phyloP scores from a whole-genome alignment of 805 yeast genomes.

The Wickerhamomyces mucosus region DNA sequence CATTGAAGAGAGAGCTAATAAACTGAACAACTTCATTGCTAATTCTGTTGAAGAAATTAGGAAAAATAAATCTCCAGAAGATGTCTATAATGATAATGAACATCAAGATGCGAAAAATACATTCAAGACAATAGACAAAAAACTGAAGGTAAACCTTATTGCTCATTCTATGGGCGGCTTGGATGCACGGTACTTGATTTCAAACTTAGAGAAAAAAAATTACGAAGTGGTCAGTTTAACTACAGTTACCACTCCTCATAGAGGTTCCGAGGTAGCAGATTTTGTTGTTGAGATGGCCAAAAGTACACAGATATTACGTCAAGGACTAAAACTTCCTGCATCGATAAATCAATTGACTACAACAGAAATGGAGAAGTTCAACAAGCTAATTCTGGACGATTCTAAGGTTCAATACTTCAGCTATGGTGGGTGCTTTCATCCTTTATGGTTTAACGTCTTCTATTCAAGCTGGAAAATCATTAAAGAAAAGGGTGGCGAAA shows the following conservation, averaged over 20 bases:
- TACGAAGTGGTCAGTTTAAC: conserved; percentile 67
- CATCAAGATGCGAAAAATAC: conserved; percentile 3
- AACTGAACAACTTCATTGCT: conserved; percentile 41
- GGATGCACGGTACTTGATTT: conserved; percentile 70
- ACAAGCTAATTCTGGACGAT: conserved; percentile 39
- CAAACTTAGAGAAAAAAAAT: conserved; percentile 32
- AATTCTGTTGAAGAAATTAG: conserved; percentile 16
- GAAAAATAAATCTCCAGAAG: conserved; percentile 10
- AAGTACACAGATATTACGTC: conserved; percentile 8
- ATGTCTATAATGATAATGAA: conserved; percentile 17
- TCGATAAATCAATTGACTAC: conserved; percentile 63
- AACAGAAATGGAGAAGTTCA: conserved; percentile 40
- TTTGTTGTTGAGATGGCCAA: conserved; percentile 33
- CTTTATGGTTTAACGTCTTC: conserved; percentile 54
- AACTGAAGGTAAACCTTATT: conserved; percentile 55
- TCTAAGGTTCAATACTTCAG: conserved; percentile 67
- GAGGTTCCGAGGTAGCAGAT: conserved; percentile 79
- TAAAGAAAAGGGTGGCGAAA: conserved; percentile 39
- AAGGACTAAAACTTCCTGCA: conserved; percentile 22
- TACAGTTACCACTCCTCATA: conserved; percentile 83
- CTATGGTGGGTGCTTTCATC: conserved; percentile 69
- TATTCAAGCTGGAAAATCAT: conserved; percentile 56
- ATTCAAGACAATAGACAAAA: conserved; percentile 18
- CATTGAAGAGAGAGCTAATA: conserved; percentile 57
- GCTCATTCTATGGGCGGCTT: conserved; percentile 96